Percentiles rank a stretch among this genome's conserved stretches.
These are phyloP conservation scores for Trichoderma harzianum DNA, from an alignment of 2,329 filamentous ascomycete species.

Conservation along the genomic window DNA sequence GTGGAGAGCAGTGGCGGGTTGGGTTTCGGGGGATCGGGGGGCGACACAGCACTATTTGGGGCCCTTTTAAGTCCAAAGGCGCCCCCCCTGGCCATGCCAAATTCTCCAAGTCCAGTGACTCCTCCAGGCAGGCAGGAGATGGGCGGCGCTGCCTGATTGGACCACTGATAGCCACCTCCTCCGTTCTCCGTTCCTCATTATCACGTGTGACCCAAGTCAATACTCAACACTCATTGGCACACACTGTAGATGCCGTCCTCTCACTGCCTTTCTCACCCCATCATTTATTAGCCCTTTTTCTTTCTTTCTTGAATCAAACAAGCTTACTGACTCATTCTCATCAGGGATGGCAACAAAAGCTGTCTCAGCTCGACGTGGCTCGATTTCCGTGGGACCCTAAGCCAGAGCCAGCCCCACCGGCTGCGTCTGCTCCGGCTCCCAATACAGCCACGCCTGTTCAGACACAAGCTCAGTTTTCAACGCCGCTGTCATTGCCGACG, in stretches of 20 bases:
- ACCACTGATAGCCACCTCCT: slow-evolving; percentile 1
- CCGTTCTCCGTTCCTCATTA: background rate
- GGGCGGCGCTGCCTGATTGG: slow-evolving; percentile 18
- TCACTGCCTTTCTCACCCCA: background rate
- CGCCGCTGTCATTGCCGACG: slow-evolving; percentile 32
- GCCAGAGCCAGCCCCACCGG: slow-evolving; percentile 53
- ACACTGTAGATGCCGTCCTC: background rate
- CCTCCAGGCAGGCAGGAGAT: slow-evolving; percentile 9
- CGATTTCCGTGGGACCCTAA: slow-evolving; percentile 94
- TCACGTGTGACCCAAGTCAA: slow-evolving; percentile 9
- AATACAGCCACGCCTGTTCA: slow-evolving; percentile 26
- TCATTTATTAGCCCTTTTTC: background rate
- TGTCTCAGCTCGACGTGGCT: slow-evolving; percentile 80
- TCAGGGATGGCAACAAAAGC: slow-evolving; percentile 91
- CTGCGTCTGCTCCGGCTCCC: slow-evolving; percentile 34
- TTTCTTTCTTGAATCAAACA: background rate
- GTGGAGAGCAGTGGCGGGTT: slow-evolving; percentile 25
- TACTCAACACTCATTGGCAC: background rate
- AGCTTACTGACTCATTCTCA: slow-evolving; percentile 17
- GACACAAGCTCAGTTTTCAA: slow-evolving; percentile 32
- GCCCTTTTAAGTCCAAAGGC: slow-evolving; percentile 48
- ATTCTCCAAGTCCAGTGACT: slow-evolving; percentile 8
- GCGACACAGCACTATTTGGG: slow-evolving; percentile 53
- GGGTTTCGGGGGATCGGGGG: slow-evolving; percentile 32
- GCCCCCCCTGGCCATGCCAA: slow-evolving; percentile 16